Base-by-base conservation (phyloP, 2,329 filamentous ascomycete genomes). In the Clonostachys sp. region DNA sequence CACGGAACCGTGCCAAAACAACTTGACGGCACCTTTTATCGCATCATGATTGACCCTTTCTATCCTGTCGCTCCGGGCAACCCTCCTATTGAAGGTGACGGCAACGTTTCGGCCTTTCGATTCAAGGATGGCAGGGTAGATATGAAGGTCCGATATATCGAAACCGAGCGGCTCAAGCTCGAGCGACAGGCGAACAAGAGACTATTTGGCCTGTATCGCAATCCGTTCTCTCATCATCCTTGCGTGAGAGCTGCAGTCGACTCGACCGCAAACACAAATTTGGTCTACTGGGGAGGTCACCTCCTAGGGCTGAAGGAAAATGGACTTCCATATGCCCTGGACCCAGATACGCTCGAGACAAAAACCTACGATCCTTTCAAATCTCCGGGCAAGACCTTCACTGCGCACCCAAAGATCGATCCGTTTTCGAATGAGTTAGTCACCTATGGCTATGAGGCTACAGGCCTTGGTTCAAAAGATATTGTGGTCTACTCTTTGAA, bases 251-350 rank as follows among this genome's bases (percentile, higher is more conserved):
- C 64, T 41, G 61, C 61, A 2, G 61, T 67, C 6, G 54, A 63
- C 43, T 62, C 52, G 14, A 70, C 67, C 0, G 67, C 43, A 24
- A 80, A 80, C 50, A 80, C 76, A 1, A 78, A 80, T 49, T 59
- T 80, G 5, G 57, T 78, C 4, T 71, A 68, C 52, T 80, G 71
- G 65, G 63, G 69, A 16, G 71, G 72, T 2, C 62, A 71, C 12
- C 56, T 78, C 12, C 61, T 77, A 2, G 74, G 73, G 0, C 61
- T 65, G 34, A 79, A 78, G 52, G 77, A 81, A 48, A 63, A 67
- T 42, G 62, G 65, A 0, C 67, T 64, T n/a, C 70, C 73, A 0
- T 73, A 66, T 48, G 62, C 66, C 0, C 54, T 72, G 48, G 64
- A 74, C 48, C 68, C 66, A 0, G 51, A 58, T 6, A 69, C 66